A percentile compares a stretch with the other conserved stretches of the same genome.
phyloP scores from a whole-genome alignment of 208 protist genomes.

The Trypanosoma grayi region DNA sequence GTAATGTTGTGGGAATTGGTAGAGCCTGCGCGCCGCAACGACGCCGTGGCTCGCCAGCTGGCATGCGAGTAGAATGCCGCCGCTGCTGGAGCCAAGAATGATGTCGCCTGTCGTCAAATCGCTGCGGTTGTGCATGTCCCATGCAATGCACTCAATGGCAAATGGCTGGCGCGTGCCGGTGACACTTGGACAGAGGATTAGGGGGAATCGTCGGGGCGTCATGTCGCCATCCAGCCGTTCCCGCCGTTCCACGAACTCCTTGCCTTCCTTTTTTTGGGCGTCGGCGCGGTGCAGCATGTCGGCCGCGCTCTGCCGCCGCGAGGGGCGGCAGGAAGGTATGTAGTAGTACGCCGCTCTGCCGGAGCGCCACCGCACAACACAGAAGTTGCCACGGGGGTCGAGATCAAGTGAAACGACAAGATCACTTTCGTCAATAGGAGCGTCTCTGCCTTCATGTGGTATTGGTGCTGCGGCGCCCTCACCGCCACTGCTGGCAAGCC shows the following conservation, averaged over 20 bases:
- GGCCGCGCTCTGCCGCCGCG: not conserved
- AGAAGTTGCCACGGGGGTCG: conserved; percentile 43
- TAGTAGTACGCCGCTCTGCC: conserved; percentile 40
- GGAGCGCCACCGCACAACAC: conserved; percentile 41
- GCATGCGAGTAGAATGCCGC: conserved; percentile 38
- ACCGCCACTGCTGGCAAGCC: conserved; percentile 7
- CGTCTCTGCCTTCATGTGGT: not conserved
- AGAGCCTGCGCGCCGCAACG: conserved; percentile 22
- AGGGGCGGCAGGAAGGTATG: conserved; percentile 25
- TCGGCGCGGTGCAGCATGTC: not conserved
- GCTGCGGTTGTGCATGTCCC: conserved; percentile 17
- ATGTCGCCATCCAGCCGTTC: not conserved
- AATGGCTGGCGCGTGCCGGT: conserved; percentile 4
- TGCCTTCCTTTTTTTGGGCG: not conserved
- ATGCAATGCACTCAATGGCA: conserved; percentile 31
- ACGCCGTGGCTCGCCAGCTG: conserved; percentile 28
- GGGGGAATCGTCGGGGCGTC: conserved; percentile 5
- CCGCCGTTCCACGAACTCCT: not conserved
- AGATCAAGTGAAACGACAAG: conserved; percentile 36
- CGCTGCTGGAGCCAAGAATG: conserved; percentile 32
- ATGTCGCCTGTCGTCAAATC: conserved; percentile 27
- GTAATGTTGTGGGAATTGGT: conserved; percentile 26
- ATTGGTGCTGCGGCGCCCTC: not conserved
- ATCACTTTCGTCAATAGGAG: conserved; percentile 29
- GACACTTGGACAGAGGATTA: conserved; percentile 2